These are phyloP conservation scores for Lichtheimia corymbifera DNA, from an alignment of 371 early-diverging fungal species.

Conservation along the genomic window DNA sequence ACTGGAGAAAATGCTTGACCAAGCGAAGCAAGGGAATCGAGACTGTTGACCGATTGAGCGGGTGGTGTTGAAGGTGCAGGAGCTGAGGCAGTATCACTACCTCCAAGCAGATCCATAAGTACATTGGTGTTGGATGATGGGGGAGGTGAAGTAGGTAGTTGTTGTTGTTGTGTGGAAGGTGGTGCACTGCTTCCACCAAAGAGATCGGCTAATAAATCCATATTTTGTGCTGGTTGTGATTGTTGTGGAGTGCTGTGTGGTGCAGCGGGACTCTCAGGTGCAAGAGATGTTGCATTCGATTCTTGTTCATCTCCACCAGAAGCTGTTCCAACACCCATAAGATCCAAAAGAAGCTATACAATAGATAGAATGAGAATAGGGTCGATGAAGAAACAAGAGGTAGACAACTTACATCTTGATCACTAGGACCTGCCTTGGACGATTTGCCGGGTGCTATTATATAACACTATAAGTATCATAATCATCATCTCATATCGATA, in stretches of 20 bases:
- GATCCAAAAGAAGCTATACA: constrained; percentile 67
- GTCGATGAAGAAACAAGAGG: not conserved
- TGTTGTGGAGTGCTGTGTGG: constrained; percentile 21
- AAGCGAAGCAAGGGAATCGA: constrained; percentile 21
- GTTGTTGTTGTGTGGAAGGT: constrained; percentile 28
- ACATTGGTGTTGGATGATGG: constrained; percentile 24
- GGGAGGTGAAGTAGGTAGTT: constrained; percentile 32
- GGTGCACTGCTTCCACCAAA: constrained; percentile 58
- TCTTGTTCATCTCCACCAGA: constrained; percentile 23
- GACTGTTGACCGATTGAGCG: constrained; percentile 6
- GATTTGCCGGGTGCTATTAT: constrained; percentile 26
- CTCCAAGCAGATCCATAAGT: constrained; percentile 44
- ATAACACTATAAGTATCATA: constrained; percentile 10
- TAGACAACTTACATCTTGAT: constrained; percentile 51
- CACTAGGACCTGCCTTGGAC: constrained; percentile 51
- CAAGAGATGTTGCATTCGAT: constrained; percentile 29
- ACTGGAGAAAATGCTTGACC: not conserved
- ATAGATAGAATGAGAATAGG: not conserved
- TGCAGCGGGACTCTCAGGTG: constrained; percentile 31
- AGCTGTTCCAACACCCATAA: constrained; percentile 77
- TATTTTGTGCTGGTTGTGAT: constrained; percentile 35
- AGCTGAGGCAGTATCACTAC: not conserved
- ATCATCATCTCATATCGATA: not conserved
- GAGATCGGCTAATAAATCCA: constrained; percentile 82
- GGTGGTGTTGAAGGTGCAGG: constrained; percentile 2